Evolutionary conservation across 805 yeast species (phyloP), one percentile per base, ranked within the genome.

Genomic region (Saccharomycopsis guyanensis): DNA sequence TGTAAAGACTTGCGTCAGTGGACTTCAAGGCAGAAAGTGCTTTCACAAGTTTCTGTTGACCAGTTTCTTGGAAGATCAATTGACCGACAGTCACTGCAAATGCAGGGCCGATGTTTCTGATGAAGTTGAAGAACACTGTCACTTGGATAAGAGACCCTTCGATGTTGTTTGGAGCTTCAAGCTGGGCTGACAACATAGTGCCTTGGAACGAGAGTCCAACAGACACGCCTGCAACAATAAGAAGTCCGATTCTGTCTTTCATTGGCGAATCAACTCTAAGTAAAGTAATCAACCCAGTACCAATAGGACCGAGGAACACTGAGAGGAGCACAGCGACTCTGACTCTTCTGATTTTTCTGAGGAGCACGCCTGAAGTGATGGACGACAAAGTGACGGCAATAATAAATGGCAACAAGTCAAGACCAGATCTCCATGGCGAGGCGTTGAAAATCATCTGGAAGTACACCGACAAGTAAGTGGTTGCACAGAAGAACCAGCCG

Each of bases 131-230:
- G 42, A 68, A 62, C 0, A 77, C 59, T 3, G 79, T 73, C 2
- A 74, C 65, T 58, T 75, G 56, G 40, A 76, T 72, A 4, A 66
- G 64, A 2, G 72, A 67, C 13, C 80, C 81, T 4, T 73, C 67
- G 10, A 33, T 12, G 1, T 64, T 57, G 49, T 74, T 71, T 29
- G 82, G 79, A 8, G 77, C 76, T 19, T 66, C 60, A 6, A 76
- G 57, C 54, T 76, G 79, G 1, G 73, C 65, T 1, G 70, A 57
- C 27, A 73, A 55, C 40, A 73, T 60, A 13, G 66, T 53, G 1
- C 75, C 61, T 56, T 76, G 37, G 37, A 33, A 33, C 20, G 60
- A 63, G 13, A 72, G 27, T 2, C 83, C 84, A 37, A 68, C 57
- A 0, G 73, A 65, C 3, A 69, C 60, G 22, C 83, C 83, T 6